Conservation (phyloP, 179 eudicot genomes). For the Corrigiola litoralis region DNA sequence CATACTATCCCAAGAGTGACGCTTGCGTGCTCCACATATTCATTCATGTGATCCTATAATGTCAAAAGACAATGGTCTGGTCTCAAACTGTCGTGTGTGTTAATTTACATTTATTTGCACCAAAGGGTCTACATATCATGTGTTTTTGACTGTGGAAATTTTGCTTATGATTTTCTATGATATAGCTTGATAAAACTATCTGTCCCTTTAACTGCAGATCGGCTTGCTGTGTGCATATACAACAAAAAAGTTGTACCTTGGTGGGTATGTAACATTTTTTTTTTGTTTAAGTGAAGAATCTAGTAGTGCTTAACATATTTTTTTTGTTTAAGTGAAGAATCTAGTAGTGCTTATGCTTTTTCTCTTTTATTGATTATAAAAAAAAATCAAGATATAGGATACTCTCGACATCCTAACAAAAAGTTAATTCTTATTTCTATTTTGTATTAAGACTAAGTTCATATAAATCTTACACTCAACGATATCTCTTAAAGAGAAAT, state of each 20-base stretch:
- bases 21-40: no score
- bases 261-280: conserved; percentile 34
- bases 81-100: no score
- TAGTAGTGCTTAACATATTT: neutral
- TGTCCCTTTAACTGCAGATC: conserved; percentile 31
- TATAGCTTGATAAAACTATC: neutral
- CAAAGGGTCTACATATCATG: neutral
- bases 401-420: no score
- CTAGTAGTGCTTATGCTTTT: neutral
- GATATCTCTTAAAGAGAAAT: no score
- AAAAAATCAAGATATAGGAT: no score
- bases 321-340: neutral
- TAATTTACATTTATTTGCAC: neutral
- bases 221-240: conserved; percentile 61
- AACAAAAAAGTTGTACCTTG: conserved; percentile 46
- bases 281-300: neutral
- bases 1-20: no score
- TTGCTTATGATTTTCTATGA: neutral
- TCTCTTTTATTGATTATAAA: no score
- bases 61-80: no score
- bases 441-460: no score
- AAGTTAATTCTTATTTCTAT: no score
- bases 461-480: no score
- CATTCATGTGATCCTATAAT: no score
- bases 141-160: neutral